phyloP scores from a whole-genome alignment of 2,329 filamentous ascomycete genomes.

The Botrytis hyacinthi region DNA sequence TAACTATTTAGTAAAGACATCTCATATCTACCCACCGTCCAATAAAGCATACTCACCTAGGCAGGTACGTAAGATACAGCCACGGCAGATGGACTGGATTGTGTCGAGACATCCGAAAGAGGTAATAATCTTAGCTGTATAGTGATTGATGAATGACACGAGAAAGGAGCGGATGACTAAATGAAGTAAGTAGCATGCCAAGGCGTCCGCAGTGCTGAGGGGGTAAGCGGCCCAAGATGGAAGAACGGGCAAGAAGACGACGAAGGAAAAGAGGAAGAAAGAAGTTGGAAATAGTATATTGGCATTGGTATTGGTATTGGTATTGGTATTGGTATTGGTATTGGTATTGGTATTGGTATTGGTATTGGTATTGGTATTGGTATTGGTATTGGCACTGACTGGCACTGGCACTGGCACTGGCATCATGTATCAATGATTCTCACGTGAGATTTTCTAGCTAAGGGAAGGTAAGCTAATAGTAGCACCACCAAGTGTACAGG shows the following conservation, averaged over 20 bases:
- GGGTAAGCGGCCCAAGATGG: not conserved
- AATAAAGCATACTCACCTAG: not conserved
- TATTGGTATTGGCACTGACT: not conserved
- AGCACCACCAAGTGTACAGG: not conserved
- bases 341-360: too few relatives aligned
- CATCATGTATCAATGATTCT: not conserved
- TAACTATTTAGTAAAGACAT: not conserved
- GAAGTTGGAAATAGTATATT: not conserved
- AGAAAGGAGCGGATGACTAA: not conserved
- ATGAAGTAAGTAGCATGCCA: not conserved
- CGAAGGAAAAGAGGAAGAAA: not conserved
- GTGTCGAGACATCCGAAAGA: not conserved
- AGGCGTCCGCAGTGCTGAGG: not conserved
- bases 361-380: too few relatives aligned
- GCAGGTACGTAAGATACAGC: not conserved
- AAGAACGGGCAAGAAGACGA: not conserved
- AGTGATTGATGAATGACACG: not conserved
- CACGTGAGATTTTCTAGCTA: not conserved
- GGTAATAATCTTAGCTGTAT: not conserved
- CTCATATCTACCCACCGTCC: not conserved
- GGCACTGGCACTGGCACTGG: too few relatives aligned
- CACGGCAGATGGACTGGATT: not conserved
- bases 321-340: too few relatives aligned
- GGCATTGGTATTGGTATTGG: too few relatives aligned
- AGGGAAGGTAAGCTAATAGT: not conserved